phyloP scores from a whole-genome alignment of 208 protist genomes.

The Leptomonas seymouri region DNA sequence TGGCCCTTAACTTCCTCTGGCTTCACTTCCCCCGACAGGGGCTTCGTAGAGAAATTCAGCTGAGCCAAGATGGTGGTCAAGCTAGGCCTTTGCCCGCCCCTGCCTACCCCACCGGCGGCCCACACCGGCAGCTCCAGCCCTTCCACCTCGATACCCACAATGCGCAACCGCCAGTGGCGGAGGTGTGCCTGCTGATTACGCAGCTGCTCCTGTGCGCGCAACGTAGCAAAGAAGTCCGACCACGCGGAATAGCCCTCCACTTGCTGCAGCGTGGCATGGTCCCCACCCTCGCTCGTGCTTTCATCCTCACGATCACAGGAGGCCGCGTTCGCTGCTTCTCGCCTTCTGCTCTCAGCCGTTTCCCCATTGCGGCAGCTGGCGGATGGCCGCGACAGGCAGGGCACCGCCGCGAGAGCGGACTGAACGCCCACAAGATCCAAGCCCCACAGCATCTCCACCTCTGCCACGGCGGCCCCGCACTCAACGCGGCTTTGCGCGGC shows the following conservation, averaged over 20 bases:
- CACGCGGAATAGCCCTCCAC: conserved; percentile 28
- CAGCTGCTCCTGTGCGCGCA: conserved; percentile 1
- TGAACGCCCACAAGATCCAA: conserved; percentile 21
- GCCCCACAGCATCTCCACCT: conserved; percentile 23
- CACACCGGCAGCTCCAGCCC: conserved; percentile 25
- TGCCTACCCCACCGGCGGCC: not conserved
- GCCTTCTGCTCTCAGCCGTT: not conserved
- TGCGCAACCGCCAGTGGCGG: conserved; percentile 26
- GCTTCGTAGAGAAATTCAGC: conserved; percentile 4
- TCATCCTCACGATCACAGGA: not conserved
- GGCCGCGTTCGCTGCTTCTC: not conserved
- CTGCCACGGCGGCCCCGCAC: not conserved
- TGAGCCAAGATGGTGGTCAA: conserved; percentile 7
- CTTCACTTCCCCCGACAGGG: not conserved
- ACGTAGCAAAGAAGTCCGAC: conserved; percentile 18
- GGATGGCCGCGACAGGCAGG: not conserved
- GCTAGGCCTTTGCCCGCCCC: not conserved
- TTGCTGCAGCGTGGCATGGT: conserved; percentile 5
- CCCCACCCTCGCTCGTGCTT: conserved; percentile 3
- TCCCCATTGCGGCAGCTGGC: not conserved
- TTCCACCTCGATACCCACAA: conserved; percentile 23
- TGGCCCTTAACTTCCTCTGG: not conserved
- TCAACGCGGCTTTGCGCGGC: not conserved
- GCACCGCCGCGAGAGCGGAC: conserved; percentile 2
- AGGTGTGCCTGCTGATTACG: conserved; percentile 15